Evolutionary conservation across 306 rosid genomes (phyloP), one percentile per base, ranked within the genome.

Genomic region (Citrullus mucosospermus): DNA sequence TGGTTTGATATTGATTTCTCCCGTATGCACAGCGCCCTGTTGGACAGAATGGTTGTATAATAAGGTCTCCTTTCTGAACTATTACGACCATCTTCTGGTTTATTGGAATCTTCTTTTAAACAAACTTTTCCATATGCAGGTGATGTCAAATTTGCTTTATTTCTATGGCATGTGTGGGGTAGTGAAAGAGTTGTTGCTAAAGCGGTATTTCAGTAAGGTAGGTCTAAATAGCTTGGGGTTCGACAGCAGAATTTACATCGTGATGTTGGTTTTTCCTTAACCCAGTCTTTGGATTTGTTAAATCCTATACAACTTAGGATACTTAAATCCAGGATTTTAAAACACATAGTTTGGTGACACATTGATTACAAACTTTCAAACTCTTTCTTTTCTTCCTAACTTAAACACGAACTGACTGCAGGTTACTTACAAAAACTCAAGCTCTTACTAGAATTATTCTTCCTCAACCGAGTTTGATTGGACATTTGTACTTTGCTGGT

Each of bases 31-130:
- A 86, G 88, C 88, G 85, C 97, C 99, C 69, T 87, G 91, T 77
- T 95, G 99, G 99, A 81, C 92, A 11, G 97, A 95, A 82, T 95
- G 99, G 99, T 80, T 95, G 89, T 90, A 82, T 84, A 95, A 86
- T 83, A 95, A 95, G 99, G 99, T 95, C 72, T 16, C 78, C 70
- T 78, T 71, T 81, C 85, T 75, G 60, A 75, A 80, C 85, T 74
- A 74, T 34, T 44, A 62, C 4, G 32, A 74, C 17, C 38, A 28
- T 66, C 84, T 79, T 18, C 66, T 51, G 38, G 73, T 75, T 57
- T 48, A 56, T n/a, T 59, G 72, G 53, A 46, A 60, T 60, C 57
- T 74, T 61, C 79, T 84, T 61, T 72, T 66, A 20, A 30, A 56
- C 74, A 18, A 18, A 63, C 79, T 84, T 62, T 41, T 57, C 22